Evolutionary conservation across 257 asterid species (phyloP), one percentile per base, ranked within the genome.

Genomic region (Galeopsis tetrahit): DNA sequence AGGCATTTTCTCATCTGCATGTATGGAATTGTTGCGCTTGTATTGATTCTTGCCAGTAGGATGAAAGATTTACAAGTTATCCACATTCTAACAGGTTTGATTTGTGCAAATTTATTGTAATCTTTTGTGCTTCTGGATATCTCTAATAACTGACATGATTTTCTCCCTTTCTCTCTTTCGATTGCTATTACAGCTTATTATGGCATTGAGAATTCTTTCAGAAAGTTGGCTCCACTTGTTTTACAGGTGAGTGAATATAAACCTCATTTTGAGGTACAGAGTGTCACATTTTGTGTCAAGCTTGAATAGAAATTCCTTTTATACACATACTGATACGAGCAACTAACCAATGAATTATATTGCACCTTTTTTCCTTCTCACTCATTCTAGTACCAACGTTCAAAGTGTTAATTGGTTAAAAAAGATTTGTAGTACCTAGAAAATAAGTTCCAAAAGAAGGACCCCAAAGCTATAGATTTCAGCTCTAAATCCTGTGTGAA

Each of bases 1-100:
- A 91, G 99, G 99, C 99, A 95, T 85, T 90, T 90, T 10, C 82
- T 92, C 79, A 84, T 95, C 80, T 92, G 99, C 79, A 34, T 86
- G 4, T 95, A 95, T 75, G 99, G 98, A 73, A 74, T 89, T 53
- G 77, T 82, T 68, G 96, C 88, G 21, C 90, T 92, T 70, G 90
- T 66, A 5, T 82, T 95, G 72, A 63, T 95, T 81, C 90, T 95
- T 75, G 96, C 97, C 66, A 97, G 99, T 71, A 85, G 90, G 73
- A 74, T 95, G 88, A 92, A 87, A 83, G 98, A 95, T 40, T 71
- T 81, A 70, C 81, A 79, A 75, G 88, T 92, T 70, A 79, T 87
- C 79, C 76, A 80, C 84, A 84, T 95, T 74, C 83, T 95, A 76
- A 95, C 98, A 83, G 95, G 99, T 94, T 53, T 69, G 69, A 48